Evolutionary conservation across 257 asterid genomes (phyloP).

Genomic region (Solanum verrucosum): DNA sequence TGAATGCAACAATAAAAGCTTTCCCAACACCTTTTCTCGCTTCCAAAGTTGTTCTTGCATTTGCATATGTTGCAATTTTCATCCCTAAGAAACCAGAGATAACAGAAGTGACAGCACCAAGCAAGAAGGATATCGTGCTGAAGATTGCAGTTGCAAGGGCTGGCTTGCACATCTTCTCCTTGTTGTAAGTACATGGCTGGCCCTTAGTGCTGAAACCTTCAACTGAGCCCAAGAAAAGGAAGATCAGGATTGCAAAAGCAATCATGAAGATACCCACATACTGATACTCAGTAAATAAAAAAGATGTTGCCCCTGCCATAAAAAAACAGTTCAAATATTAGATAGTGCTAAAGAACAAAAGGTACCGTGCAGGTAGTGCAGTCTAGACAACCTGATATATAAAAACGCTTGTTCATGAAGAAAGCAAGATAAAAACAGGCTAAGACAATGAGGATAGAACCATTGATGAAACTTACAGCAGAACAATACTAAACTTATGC

Average conservation of each 20-base stretch:
- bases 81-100: constrained; percentile 88
- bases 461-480: not conserved
- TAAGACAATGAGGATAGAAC: not conserved
- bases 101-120: constrained; percentile 81
- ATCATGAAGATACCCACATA: constrained; percentile 85
- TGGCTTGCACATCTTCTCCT: constrained; percentile 48
- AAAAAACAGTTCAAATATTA: not conserved
- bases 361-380: not conserved
- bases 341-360: not conserved
- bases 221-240: constrained; percentile 87
- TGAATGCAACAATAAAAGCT: constrained; percentile 52
- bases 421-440: not conserved
- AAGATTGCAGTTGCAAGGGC: constrained; percentile 84
- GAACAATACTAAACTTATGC: not conserved
- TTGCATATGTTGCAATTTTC: constrained; percentile 92
- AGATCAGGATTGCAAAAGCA: constrained; percentile 83
- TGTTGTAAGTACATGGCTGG: constrained; percentile 48
- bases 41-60: constrained; percentile 87
- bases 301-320: constrained; percentile 77
- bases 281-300: constrained; percentile 64
- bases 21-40: constrained; percentile 84
- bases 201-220: constrained; percentile 70
- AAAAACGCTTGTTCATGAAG: not conserved
- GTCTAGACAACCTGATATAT: not conserved
- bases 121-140: constrained; percentile 75